Evolutionary conservation across 2,329 filamentous ascomycete species (phyloP).

Genomic region (Diaporthe australafricana): DNA sequence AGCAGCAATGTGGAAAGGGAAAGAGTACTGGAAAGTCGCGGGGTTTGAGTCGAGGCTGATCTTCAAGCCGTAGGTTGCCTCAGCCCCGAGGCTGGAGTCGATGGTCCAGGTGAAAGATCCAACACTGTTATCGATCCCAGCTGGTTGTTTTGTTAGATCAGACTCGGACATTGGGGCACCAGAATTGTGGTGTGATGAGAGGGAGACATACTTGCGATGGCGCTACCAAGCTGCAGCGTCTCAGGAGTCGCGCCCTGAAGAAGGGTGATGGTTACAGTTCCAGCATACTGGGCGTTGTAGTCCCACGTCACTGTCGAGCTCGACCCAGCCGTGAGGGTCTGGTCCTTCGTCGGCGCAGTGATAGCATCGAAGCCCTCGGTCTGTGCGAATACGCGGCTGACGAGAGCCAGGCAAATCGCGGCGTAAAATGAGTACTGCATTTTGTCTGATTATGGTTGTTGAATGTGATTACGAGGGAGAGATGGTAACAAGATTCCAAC

Average conservation of each 20-base stretch:
- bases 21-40: slow-evolving; percentile 69
- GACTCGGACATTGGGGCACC: background rate
- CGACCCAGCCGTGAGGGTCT: slow-evolving; percentile 60
- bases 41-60: slow-evolving; percentile 62
- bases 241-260: slow-evolving; percentile 61
- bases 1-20: slow-evolving; percentile 67
- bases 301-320: slow-evolving; percentile 65
- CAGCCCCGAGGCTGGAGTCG: slow-evolving; percentile 55
- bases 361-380: slow-evolving; percentile 68
- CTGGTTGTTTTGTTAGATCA: slow-evolving; percentile 47
- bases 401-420: slow-evolving; percentile 63
- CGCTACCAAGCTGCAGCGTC: slow-evolving; percentile 53
- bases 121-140: slow-evolving; percentile 57
- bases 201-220: slow-evolving; percentile 62
- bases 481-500: background rate
- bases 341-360: slow-evolving; percentile 56
- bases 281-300: slow-evolving; percentile 52
- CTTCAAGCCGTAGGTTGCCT: slow-evolving; percentile 68
- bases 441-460: slow-evolving; percentile 49
- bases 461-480: slow-evolving; percentile 33
- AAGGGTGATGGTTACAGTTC: slow-evolving; percentile 63
- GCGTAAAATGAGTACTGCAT: slow-evolving; percentile 66
- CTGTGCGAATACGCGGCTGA: slow-evolving; percentile 63
- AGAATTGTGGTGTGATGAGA: background rate
- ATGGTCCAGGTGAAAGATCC: slow-evolving; percentile 64